Base-by-base conservation (phyloP, 106 monocot genomes). In the Dendrobium huoshanense region DNA sequence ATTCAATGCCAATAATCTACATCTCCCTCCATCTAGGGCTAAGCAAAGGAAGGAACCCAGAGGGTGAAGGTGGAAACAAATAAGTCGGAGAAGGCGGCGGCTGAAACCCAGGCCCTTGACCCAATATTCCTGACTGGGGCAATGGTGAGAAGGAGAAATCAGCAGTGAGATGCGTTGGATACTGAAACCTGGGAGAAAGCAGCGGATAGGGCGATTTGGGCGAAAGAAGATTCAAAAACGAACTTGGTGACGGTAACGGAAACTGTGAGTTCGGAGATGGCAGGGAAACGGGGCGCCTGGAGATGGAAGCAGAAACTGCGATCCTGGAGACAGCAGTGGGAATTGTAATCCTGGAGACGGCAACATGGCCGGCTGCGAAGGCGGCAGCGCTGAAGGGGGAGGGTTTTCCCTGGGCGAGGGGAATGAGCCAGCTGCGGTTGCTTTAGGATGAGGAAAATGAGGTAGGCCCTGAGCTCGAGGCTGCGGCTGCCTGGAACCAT, bases 1-100 rank as follows among this genome's bases (percentile, higher is more conserved):
- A 74, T 18, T 5, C 73, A 19, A 74, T 74, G 73, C 2, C 40
- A 74, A 43, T 68, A 40, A 8, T 67, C 79, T 74, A 91, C 86
- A 89, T 83, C 22, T 90, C 85, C 75, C 95, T 87, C 92, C 95
- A 95, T 61, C 88, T 79, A 13, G 95, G 95, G 79, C 95, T 95
- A 37, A 80, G 78, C 11, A 87, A 44, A 18, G 88, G 84, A 29
- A 90, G 74, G 61, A 92, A 92, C 43, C 88, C 92, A 0, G 92
- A 90, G 0, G 95, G 95, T 0, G 92, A 95, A 41, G 55, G 87
- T 10, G 95, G 92, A 61, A 95, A 95, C 78, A 88, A 58, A 13
- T 82, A 78, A 25, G 80, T 79, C 0, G 95, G 89, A 0, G 90
- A 90, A 43, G 83, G 89, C 15, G 90, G 89, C 0, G 84, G 81